phyloP scores from a whole-genome alignment of 148 eudicot species.

The Spergularia bocconei region DNA sequence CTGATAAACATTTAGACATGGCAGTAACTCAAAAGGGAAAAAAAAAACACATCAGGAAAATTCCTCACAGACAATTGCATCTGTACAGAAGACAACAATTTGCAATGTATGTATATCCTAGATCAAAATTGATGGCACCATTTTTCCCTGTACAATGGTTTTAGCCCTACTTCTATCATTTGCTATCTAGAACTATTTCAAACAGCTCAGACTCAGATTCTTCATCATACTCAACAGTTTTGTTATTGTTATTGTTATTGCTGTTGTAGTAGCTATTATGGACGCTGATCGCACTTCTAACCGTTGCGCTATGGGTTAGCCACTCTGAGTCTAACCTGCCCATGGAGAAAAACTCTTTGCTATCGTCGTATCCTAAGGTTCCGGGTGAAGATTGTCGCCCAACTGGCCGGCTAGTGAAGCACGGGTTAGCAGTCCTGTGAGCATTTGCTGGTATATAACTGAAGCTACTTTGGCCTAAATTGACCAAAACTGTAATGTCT shows the following conservation, averaged over 20 bases:
- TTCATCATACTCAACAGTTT: constrained; percentile 37
- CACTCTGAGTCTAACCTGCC: constrained; percentile 69
- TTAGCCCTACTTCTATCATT: background rate
- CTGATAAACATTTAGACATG: too few relatives aligned
- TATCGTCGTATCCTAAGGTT: constrained; percentile 59
- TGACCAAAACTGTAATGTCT: constrained; percentile 46
- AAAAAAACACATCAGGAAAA: too few relatives aligned
- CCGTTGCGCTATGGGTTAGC: constrained; percentile 37
- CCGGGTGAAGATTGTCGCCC: constrained; percentile 30
- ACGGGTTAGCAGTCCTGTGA: constrained; percentile 74
- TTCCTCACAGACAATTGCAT: too few relatives aligned
- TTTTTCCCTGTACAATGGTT: too few relatives aligned
- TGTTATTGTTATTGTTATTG: constrained; percentile 1
- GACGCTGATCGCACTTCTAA: constrained; percentile 27
- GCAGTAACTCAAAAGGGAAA: too few relatives aligned
- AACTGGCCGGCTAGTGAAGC: constrained; percentile 48
- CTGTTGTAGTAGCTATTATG: background rate
- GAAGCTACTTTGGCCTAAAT: constrained; percentile 77
- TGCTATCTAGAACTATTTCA: constrained; percentile 63
- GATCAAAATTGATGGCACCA: too few relatives aligned
- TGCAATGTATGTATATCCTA: too few relatives aligned
- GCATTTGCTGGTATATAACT: constrained; percentile 53
- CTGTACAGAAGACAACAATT: too few relatives aligned
- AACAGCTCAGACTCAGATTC: constrained; percentile 78
- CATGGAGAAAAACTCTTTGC: constrained; percentile 89